These are phyloP conservation scores for Wickerhamiella sergipiensis DNA, from an alignment of 805 yeast species.

Conservation along the genomic window DNA sequence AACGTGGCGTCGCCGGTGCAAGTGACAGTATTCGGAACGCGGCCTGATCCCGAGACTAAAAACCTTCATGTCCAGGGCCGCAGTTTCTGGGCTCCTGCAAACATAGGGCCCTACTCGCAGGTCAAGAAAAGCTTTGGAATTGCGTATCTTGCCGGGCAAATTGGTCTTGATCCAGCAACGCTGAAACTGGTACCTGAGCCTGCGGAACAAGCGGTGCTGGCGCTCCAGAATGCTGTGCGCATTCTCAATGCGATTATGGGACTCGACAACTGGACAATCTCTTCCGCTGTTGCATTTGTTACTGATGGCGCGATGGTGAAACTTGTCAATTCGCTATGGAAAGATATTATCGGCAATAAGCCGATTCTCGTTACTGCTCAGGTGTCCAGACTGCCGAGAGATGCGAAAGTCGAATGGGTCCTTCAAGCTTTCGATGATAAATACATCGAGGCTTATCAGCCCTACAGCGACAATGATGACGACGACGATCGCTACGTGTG, in stretches of 20 bases:
- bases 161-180: slow-evolving; percentile 61
- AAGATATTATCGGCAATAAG: not conserved
- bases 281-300: slow-evolving; percentile 43
- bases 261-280: slow-evolving; percentile 22
- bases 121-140: slow-evolving; percentile 41
- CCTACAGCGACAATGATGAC: slow-evolving; percentile 16
- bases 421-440: slow-evolving; percentile 13
- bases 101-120: slow-evolving; percentile 96
- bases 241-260: slow-evolving; percentile 45
- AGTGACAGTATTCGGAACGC: slow-evolving; percentile 42
- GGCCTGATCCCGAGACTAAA: slow-evolving; percentile 8
- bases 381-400: slow-evolving; percentile 19
- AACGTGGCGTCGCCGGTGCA: slow-evolving; percentile 29
- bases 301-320: slow-evolving; percentile 20
- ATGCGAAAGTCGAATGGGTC: slow-evolving; percentile 21
- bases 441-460: slow-evolving; percentile 10
- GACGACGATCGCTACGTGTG: slow-evolving; percentile 2
- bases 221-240: slow-evolving; percentile 62
- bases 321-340: slow-evolving; percentile 8
- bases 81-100: slow-evolving; percentile 97
- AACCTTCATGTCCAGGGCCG: slow-evolving; percentile 88
- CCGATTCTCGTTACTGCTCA: slow-evolving; percentile 15
- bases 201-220: slow-evolving; percentile 32
- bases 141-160: slow-evolving; percentile 76
- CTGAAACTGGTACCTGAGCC: slow-evolving; percentile 37